phyloP scores from a whole-genome alignment of 2,329 filamentous ascomycete genomes.

The Myriosclerotinia scirpicola region DNA sequence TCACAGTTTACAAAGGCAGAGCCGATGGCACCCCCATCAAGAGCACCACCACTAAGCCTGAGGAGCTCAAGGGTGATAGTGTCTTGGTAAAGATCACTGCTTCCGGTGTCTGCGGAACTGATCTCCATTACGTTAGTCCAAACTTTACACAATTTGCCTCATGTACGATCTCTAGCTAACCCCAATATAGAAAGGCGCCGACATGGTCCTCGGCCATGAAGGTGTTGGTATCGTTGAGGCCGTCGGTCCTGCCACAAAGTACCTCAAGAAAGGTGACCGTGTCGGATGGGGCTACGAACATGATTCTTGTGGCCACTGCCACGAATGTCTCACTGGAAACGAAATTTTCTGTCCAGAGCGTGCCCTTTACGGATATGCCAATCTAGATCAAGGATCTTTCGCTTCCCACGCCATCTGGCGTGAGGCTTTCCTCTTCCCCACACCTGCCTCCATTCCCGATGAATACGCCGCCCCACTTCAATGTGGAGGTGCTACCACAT shows the following conservation, averaged over 20 bases:
- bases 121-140: constrained; percentile 25
- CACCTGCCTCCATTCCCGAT: constrained; percentile 42
- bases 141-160: background rate
- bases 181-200: constrained; percentile 18
- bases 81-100: constrained; percentile 27
- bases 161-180: constrained; percentile 10
- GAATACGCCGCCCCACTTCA: constrained; percentile 47
- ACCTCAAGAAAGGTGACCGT: constrained; percentile 44
- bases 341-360: constrained; percentile 45
- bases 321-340: constrained; percentile 45
- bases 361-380: constrained; percentile 45
- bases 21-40: constrained; percentile 20
- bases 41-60: constrained; percentile 25
- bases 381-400: constrained; percentile 50
- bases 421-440: constrained; percentile 43
- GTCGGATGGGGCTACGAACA: constrained; percentile 49
- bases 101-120: constrained; percentile 28
- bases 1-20: constrained; percentile 28
- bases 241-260: constrained; percentile 53
- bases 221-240: constrained; percentile 64
- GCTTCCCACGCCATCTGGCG: constrained; percentile 43
- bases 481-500: constrained; percentile 48
- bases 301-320: constrained; percentile 46
- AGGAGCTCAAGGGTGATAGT: constrained; percentile 24
- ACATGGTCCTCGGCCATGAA: constrained; percentile 61